Evolutionary conservation across 2,329 filamentous ascomycete species (phyloP).

Genomic region (Alternaria postmessia): DNA sequence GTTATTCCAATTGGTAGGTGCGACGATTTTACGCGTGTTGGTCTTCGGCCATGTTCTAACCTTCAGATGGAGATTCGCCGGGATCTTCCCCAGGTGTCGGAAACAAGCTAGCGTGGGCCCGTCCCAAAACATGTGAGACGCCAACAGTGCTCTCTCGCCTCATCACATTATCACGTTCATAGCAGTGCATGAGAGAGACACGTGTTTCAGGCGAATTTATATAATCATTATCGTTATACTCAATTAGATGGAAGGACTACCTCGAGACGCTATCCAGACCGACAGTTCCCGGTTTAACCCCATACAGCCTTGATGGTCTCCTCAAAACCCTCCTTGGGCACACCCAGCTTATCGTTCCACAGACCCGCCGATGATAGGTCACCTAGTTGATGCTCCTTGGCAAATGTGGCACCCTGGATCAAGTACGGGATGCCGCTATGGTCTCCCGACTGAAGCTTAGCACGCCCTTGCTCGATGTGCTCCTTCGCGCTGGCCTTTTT

Average conservation of each 20-base stretch:
- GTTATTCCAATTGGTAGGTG: slow-evolving; percentile 16
- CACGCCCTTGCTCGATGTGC: slow-evolving; percentile 40
- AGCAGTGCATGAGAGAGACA: background rate
- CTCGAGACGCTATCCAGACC: background rate
- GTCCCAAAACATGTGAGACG: background rate
- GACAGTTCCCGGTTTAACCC: background rate
- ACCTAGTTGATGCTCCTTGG: slow-evolving; percentile 26
- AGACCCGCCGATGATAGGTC: slow-evolving; percentile 34
- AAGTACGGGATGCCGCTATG: slow-evolving; percentile 31
- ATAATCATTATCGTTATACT: no score
- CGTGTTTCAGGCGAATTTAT: rapidly evolving
- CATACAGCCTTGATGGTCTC: slow-evolving; percentile 33
- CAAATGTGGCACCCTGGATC: slow-evolving; percentile 30
- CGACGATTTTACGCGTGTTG: slow-evolving; percentile 15
- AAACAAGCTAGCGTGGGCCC: slow-evolving; percentile 1
- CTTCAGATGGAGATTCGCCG: slow-evolving; percentile 18
- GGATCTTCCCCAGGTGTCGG: slow-evolving; percentile 20
- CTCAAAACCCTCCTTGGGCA: slow-evolving; percentile 53
- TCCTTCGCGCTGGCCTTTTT: slow-evolving; percentile 48
- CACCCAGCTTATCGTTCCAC: slow-evolving; percentile 54
- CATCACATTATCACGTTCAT: background rate
- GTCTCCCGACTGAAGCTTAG: slow-evolving; percentile 50
- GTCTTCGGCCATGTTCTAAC: slow-evolving; percentile 10
- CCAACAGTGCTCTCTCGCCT: background rate
- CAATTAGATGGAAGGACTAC: background rate